Evolutionary conservation across 139 green algal species (phyloP), one percentile per base, ranked within the genome.

Genomic region (Mesotaenium endlicherianum): DNA sequence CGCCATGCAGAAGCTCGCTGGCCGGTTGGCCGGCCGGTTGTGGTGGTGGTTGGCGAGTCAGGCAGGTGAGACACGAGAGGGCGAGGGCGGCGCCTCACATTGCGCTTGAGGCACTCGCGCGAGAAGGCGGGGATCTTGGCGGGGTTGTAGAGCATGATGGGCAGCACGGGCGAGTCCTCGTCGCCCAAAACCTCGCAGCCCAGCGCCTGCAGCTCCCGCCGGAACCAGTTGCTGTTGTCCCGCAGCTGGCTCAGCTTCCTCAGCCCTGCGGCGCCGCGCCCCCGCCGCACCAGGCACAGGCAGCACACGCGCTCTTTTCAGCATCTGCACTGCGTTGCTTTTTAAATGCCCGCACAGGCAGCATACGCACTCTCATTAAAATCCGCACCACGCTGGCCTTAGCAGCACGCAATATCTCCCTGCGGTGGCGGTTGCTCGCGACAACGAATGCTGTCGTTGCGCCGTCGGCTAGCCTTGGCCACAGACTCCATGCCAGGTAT

Each of bases 71-170:
- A 74, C 8, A 8, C 11, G 8, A 74, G 38, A 74, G 20, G 60
- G 8, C 36, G n/a, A 16, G 60, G 5, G 17, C 5, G 38, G 43
- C 3, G 4, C 41, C 81, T 76, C 41, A 87, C 81, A 49, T 90
- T 88, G 1, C 90, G 88, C 41, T 92, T 77, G 34, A 97, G 89
- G 79, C 92, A 94, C 43, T 92, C 55, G 3, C 95, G 92, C 0
- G 90, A 95, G 30, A 97, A 91, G 14, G 89, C 90, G 6, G 91
- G 74, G 38, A 98, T 93, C 85, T 96, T 96, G 67, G 84, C 92
- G 16, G 93, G 91, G 67, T 95, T 89, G 91, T 97, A 98, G 20
- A 98, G 85, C 97, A 99, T 99, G 86, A 99, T 84, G 60, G 97
- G 97, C 91, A 98, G 97, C 53, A 99, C 92, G 2, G 97, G 96